Percentiles rank a stretch among this genome's conserved stretches.
Conservation (phyloP, 2,329 filamentous ascomycete genomes). For the Xylariomycetidae sp. region DNA sequence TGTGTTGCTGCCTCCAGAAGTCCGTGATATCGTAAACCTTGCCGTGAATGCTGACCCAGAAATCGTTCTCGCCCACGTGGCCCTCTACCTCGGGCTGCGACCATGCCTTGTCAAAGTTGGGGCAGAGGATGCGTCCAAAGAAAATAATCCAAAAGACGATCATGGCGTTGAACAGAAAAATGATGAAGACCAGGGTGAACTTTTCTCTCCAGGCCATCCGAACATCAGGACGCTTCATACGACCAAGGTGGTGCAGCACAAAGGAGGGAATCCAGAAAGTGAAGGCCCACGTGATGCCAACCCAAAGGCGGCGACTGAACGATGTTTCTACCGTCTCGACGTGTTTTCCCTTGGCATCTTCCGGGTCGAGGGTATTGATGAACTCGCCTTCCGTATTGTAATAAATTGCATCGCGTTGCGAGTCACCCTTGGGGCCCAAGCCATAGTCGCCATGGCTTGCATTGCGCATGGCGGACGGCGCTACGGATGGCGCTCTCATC, state of each 20-base stretch:
- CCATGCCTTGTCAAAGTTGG: constrained; percentile 90
- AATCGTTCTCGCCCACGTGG: constrained; percentile 70
- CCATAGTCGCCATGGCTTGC: constrained; percentile 74
- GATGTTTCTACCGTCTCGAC: constrained; percentile 65
- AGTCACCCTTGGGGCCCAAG: constrained; percentile 79
- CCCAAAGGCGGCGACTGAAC: constrained; percentile 66
- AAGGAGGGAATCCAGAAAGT: constrained; percentile 96
- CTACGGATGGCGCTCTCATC: constrained; percentile 51
- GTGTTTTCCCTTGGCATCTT: constrained; percentile 69
- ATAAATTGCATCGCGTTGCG: constrained; percentile 64
- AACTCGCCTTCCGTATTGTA: constrained; percentile 67
- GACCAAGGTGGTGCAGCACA: constrained; percentile 70
- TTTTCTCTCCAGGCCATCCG: constrained; percentile 98
- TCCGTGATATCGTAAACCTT: constrained; percentile 87
- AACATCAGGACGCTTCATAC: constrained; percentile 96
- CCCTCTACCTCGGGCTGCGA: constrained; percentile 59
- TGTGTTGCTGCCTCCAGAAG: constrained; percentile 82
- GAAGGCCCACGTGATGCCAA: constrained; percentile 72
- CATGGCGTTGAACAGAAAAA: constrained; percentile 70
- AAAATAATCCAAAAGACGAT: constrained; percentile 90
- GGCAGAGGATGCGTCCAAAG: constrained; percentile 81
- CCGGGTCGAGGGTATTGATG: constrained; percentile 65
- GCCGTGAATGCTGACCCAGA: constrained; percentile 81
- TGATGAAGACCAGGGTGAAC: constrained; percentile 73
- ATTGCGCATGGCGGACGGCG: constrained; percentile 52